A percentile compares a stretch with the other conserved stretches of the same genome.
Evolutionary conservation across 2,329 filamentous ascomycete genomes (phyloP).

Genomic region (Colletotrichum neosansevieriae): DNA sequence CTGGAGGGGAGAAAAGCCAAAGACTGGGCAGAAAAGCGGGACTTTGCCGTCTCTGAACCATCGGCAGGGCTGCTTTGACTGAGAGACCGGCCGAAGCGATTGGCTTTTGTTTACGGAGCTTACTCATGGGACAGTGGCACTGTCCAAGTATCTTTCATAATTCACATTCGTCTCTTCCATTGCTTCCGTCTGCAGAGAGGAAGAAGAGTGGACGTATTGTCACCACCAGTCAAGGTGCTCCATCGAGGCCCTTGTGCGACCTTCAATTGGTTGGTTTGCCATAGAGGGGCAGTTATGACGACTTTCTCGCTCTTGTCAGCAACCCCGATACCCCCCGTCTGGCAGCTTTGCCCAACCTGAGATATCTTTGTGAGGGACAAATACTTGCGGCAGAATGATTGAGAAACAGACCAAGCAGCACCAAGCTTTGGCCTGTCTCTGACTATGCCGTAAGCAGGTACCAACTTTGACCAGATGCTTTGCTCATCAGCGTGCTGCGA

Average conservation of each 20-base stretch:
- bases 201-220: constrained; percentile 33
- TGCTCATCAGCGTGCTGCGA: constrained; percentile 16
- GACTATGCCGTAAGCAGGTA: constrained; percentile 25
- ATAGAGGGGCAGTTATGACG: constrained; percentile 40
- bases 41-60: constrained; percentile 6
- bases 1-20: constrained; percentile 5
- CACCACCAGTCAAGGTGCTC: not conserved
- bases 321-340: not conserved
- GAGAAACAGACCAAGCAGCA: constrained; percentile 11
- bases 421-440: constrained; percentile 7
- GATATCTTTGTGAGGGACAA: not conserved
- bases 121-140: constrained; percentile 35
- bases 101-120: constrained; percentile 37
- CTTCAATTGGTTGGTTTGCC: constrained; percentile 28
- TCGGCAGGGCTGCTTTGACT: constrained; percentile 30
- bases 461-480: constrained; percentile 14
- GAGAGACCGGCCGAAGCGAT: constrained; percentile 9
- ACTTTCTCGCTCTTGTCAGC: constrained; percentile 31
- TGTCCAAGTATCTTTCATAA: constrained; percentile 19
- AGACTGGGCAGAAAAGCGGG: constrained; percentile 34
- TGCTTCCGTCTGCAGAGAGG: constrained; percentile 28
- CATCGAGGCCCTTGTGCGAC: constrained; percentile 23
- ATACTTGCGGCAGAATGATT: not conserved
- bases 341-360: constrained; percentile 3
- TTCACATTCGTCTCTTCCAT: constrained; percentile 31